Evolutionary conservation across 2,329 filamentous ascomycete genomes (phyloP).

Genomic region (Hansfordia pulvinata): DNA sequence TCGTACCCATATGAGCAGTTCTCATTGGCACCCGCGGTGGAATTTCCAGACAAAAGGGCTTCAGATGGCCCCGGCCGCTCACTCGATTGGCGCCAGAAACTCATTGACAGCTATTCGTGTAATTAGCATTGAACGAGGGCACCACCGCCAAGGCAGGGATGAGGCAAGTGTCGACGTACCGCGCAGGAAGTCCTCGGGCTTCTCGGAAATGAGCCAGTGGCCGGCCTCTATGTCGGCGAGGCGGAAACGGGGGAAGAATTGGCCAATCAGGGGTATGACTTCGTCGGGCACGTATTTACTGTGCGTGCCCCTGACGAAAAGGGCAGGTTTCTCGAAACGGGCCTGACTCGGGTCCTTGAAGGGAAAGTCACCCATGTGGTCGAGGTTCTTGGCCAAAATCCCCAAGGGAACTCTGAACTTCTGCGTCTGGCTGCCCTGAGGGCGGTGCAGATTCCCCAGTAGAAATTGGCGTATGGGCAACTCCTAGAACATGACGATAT

Average conservation of each 20-base stretch:
- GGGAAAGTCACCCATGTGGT: constrained; percentile 78
- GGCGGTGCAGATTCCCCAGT: constrained; percentile 66
- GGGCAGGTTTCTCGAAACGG: constrained; percentile 61
- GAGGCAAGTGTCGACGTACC: too few relatives aligned
- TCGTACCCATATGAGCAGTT: too few relatives aligned
- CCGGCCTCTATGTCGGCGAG: constrained; percentile 64
- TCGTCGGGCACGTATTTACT: constrained; percentile 76
- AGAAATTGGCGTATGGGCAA: constrained; percentile 80
- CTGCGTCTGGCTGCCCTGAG: constrained; percentile 33
- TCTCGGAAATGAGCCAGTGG: constrained; percentile 85
- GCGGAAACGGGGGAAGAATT: constrained; percentile 70
- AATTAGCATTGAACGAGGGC: too few relatives aligned
- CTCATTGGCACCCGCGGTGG: too few relatives aligned
- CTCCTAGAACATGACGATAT: constrained; percentile 25
- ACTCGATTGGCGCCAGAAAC: constrained; percentile 39
- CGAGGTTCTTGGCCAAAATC: constrained; percentile 52
- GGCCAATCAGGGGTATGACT: constrained; percentile 61
- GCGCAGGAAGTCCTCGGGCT: constrained; percentile 63
- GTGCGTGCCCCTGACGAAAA: constrained; percentile 68
- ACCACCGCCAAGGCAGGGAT: too few relatives aligned
- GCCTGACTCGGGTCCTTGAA: constrained; percentile 57
- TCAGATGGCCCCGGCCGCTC: constrained; percentile 11
- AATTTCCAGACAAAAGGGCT: too few relatives aligned
- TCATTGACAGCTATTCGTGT: constrained; percentile 54
- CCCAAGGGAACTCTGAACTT: constrained; percentile 71